Percentiles rank a stretch among this genome's conserved stretches.
phyloP scores from a whole-genome alignment of 805 yeast genomes.

The Kluyveromyces aestuarii region DNA sequence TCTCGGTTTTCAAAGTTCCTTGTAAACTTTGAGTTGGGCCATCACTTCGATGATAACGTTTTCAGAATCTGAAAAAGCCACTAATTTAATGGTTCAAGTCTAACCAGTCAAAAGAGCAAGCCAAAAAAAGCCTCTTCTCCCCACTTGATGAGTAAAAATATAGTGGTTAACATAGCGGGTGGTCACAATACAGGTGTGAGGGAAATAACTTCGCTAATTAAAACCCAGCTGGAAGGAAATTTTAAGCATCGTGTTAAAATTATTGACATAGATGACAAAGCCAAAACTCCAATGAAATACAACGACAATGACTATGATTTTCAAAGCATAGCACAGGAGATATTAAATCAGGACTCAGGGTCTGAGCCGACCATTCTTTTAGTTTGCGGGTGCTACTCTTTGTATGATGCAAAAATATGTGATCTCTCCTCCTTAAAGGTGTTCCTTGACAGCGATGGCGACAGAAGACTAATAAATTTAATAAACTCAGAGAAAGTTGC shows the following conservation, averaged over 20 bases:
- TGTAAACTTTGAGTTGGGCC: neutral
- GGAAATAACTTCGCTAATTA: slow-evolving; percentile 31
- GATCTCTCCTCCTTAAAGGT: slow-evolving; percentile 54
- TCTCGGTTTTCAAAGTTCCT: neutral
- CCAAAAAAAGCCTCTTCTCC: neutral
- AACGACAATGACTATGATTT: slow-evolving; percentile 29
- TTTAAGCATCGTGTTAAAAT: slow-evolving; percentile 20
- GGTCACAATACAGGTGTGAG: slow-evolving; percentile 25
- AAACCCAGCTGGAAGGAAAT: slow-evolving; percentile 21
- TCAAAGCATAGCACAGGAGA: slow-evolving; percentile 9
- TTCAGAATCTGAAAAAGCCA: neutral
- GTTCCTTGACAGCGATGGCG: slow-evolving; percentile 79
- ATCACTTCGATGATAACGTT: slow-evolving; percentile 5
- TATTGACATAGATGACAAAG: slow-evolving; percentile 35
- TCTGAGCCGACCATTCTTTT: slow-evolving; percentile 31
- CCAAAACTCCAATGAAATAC: slow-evolving; percentile 12
- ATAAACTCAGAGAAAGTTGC: slow-evolving; percentile 28
- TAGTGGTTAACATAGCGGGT: slow-evolving; percentile 23
- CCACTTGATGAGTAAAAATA: neutral
- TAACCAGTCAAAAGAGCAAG: neutral
- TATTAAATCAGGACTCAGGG: slow-evolving; percentile 5
- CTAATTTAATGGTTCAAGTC: neutral
- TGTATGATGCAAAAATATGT: slow-evolving; percentile 52
- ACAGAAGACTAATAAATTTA: slow-evolving; percentile 75
- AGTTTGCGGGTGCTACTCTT: slow-evolving; percentile 73